Evolutionary conservation across 2,329 filamentous ascomycete species (phyloP).

Genomic region (Colletotrichum ledebouriae): DNA sequence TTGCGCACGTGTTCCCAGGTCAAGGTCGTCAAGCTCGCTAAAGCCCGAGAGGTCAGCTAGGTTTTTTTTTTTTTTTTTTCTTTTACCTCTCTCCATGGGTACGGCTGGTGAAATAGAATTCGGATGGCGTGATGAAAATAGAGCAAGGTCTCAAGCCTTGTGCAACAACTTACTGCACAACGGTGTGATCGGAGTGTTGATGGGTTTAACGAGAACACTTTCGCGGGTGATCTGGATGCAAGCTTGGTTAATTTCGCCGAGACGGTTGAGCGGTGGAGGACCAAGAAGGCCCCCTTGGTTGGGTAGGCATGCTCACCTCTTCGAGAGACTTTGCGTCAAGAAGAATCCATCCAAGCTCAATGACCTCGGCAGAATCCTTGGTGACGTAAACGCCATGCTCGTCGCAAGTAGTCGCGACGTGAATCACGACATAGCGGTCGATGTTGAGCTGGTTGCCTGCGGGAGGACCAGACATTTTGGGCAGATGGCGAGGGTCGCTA

Average conservation of each 20-base stretch:
- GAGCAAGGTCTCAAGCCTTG: conserved; percentile 37
- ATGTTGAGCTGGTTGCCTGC: conserved; percentile 76
- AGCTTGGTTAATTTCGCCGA: conserved; percentile 38
- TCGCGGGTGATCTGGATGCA: conserved; percentile 85
- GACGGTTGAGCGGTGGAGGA: conserved; percentile 39
- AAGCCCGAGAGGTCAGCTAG: conserved; percentile 44
- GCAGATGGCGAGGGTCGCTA: conserved; percentile 41
- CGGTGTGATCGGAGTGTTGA: conserved; percentile 98
- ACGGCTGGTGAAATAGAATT: conserved; percentile 35
- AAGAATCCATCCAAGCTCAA: conserved; percentile 98
- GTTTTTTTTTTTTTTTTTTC: conserved; percentile 44
- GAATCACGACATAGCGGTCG: conserved; percentile 97
- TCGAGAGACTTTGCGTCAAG: conserved; percentile 92
- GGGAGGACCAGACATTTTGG: conserved; percentile 59
- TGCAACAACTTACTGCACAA: conserved; percentile 87
- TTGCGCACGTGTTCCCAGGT: conserved; percentile 99
- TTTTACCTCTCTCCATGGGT: background rate
- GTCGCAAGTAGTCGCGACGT: conserved; percentile 98
- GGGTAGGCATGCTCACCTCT: conserved; percentile 74
- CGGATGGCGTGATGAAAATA: conserved; percentile 34
- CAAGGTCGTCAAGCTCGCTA: conserved; percentile 95
- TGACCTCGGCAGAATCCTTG: conserved; percentile 98
- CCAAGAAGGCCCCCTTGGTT: background rate
- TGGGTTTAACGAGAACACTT: conserved; percentile 95
- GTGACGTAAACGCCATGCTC: conserved; percentile 99